Percentiles rank a stretch among this genome's conserved stretches.
Conservation (phyloP, 176 grass and related monocot genomes). For the Oryza nivara region DNA sequence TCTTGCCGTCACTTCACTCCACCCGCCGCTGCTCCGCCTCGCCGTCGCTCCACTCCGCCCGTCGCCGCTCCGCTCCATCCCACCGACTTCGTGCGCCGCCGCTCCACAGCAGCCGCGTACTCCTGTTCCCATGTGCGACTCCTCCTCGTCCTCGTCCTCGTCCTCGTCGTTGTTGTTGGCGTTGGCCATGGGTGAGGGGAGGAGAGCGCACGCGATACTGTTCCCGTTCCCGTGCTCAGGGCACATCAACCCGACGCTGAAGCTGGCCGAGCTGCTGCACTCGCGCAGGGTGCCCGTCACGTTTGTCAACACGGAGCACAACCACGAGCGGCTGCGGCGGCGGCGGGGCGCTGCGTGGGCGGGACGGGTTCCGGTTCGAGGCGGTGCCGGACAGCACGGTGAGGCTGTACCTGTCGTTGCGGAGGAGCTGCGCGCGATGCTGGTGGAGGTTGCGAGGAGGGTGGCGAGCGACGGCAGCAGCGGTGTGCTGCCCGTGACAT, state of each 20-base stretch:
- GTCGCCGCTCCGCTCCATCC: too few relatives aligned
- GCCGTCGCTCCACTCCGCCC: too few relatives aligned
- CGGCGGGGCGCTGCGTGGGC: neutral
- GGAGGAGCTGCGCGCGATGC: conserved; percentile 31
- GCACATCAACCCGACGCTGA: conserved; percentile 70
- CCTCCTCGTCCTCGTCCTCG: too few relatives aligned
- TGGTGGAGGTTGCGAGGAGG: conserved; percentile 35
- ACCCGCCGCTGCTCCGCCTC: too few relatives aligned
- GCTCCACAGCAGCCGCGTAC: too few relatives aligned
- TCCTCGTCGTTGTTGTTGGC: neutral
- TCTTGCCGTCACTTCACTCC: too few relatives aligned
- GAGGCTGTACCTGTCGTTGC: conserved; percentile 38
- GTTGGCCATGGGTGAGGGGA: neutral
- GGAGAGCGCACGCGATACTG: conserved; percentile 47
- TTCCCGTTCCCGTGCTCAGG: conserved; percentile 73
- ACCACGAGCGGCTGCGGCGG: conserved; percentile 46
- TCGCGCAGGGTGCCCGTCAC: conserved; percentile 54
- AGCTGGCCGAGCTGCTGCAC: conserved; percentile 61
- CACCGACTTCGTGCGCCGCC: too few relatives aligned
- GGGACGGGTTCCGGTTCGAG: conserved; percentile 48
- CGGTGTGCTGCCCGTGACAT: conserved; percentile 38
- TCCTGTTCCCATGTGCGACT: neutral
- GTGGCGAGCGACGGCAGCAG: neutral
- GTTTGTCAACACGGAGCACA: conserved; percentile 64
- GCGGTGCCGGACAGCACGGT: conserved; percentile 42